Evolutionary conservation across 192 early-diverging fungal genomes (phyloP).

Genomic region (Coemansia pectinata): DNA sequence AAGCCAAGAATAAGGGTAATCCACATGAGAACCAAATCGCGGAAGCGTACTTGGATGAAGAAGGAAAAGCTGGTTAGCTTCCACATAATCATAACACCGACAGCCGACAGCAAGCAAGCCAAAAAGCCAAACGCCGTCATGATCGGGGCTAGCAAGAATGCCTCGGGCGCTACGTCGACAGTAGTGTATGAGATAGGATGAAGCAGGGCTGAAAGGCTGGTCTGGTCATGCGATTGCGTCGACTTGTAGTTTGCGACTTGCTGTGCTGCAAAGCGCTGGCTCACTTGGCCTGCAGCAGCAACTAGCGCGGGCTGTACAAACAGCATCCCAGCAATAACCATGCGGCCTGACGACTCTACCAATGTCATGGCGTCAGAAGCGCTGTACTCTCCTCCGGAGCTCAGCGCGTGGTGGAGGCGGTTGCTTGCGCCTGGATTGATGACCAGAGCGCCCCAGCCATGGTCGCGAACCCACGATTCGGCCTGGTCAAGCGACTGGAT

Average conservation of each 20-base stretch:
- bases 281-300: slow-evolving; percentile 9
- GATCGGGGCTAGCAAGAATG: slow-evolving; percentile 26
- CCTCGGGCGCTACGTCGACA: slow-evolving; percentile 29
- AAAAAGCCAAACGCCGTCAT: slow-evolving; percentile 39
- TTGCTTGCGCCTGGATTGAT: slow-evolving; percentile 35
- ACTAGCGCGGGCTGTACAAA: slow-evolving; percentile 24
- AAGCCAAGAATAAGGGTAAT: slow-evolving; percentile 22
- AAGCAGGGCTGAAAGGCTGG: slow-evolving; percentile 19
- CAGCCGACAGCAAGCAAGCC: slow-evolving; percentile 12
- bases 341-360: slow-evolving; percentile 25
- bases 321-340: slow-evolving; percentile 27
- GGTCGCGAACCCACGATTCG: slow-evolving; percentile 22
- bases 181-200: slow-evolving; percentile 29
- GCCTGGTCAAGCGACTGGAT: slow-evolving; percentile 14
- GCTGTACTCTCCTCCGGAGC: slow-evolving; percentile 21
- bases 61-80: slow-evolving; percentile 41
- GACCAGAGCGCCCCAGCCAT: slow-evolving; percentile 44
- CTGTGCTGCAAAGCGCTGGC: slow-evolving; percentile 20
- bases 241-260: slow-evolving; percentile 14
- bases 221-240: not conserved
- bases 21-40: slow-evolving; percentile 47
- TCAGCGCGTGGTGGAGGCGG: slow-evolving; percentile 21
- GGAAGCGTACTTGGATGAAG: slow-evolving; percentile 30
- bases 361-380: slow-evolving; percentile 31
- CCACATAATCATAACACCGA: slow-evolving; percentile 45